phyloP scores from a whole-genome alignment of 768 basidiomycete genomes.

The Lentinula guzmanii region DNA sequence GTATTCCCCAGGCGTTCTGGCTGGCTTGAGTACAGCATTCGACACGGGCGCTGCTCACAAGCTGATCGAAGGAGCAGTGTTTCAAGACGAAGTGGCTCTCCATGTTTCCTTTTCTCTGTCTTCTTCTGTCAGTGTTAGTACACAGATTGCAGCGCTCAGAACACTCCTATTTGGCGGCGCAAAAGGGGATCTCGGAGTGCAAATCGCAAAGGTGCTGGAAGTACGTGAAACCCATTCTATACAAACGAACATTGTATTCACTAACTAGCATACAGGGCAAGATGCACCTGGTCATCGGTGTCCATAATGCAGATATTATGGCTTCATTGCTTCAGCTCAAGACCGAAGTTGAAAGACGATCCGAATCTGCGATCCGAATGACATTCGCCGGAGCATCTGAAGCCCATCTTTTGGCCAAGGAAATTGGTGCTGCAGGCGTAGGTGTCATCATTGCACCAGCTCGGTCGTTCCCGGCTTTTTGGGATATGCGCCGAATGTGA shows the following conservation, averaged over 20 bases:
- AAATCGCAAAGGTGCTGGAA: conserved; percentile 38
- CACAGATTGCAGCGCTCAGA: conserved; percentile 60
- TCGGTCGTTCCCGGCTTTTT: conserved; percentile 60
- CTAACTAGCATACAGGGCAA: conserved; percentile 31
- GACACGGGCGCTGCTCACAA: conserved; percentile 49
- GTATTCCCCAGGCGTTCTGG: conserved; percentile 37
- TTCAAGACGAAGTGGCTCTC: conserved; percentile 54
- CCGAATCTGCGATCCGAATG: conserved; percentile 35
- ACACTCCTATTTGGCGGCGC: conserved; percentile 35
- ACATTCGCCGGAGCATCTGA: conserved; percentile 57
- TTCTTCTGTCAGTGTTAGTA: conserved; percentile 49
- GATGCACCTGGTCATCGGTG: conserved; percentile 55
- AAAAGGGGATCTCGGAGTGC: conserved; percentile 31
- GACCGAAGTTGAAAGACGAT: conserved; percentile 45
- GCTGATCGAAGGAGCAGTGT: conserved; percentile 49
- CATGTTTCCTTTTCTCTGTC: conserved; percentile 50
- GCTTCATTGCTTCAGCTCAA: conserved; percentile 61
- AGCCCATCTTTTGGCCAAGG: conserved; percentile 65
- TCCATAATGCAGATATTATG: conserved; percentile 65
- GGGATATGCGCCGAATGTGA: conserved; percentile 61
- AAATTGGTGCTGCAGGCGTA: conserved; percentile 60
- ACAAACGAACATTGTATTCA: neutral
- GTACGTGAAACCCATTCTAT: conserved; percentile 19
- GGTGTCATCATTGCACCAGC: conserved; percentile 67
- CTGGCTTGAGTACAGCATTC: conserved; percentile 56